Conservation (phyloP, 345 rosid genomes). For the Garcia nutans region DNA sequence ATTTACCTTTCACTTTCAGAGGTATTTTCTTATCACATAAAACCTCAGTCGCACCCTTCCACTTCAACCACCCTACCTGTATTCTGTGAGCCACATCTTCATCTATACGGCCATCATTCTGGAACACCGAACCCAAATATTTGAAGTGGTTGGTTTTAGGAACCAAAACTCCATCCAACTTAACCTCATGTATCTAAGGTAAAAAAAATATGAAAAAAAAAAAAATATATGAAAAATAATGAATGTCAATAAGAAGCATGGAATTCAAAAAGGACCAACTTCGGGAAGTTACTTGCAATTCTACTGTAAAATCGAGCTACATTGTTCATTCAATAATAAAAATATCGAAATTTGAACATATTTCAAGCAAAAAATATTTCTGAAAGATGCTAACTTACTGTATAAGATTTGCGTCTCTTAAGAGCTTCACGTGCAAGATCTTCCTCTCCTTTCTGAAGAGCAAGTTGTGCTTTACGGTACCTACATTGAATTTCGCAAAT, state of each 20-base stretch:
- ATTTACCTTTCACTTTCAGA: too few relatives aligned
- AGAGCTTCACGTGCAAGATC: slow-evolving; percentile 89
- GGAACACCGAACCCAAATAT: too few relatives aligned
- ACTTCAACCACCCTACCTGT: too few relatives aligned
- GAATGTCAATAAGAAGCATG: not conserved
- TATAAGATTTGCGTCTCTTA: slow-evolving; percentile 72
- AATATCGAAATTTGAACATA: not conserved
- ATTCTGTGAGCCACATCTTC: too few relatives aligned
- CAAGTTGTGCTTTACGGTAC: slow-evolving; percentile 78
- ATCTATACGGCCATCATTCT: too few relatives aligned
- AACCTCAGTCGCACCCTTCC: too few relatives aligned
- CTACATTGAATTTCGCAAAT: slow-evolving; percentile 30
- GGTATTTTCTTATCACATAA: too few relatives aligned
- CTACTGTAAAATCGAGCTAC: not conserved
- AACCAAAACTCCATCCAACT: too few relatives aligned
- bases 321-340: not conserved
- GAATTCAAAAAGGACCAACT: not conserved
- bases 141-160: too few relatives aligned
- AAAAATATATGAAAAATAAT: not conserved
- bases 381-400: slow-evolving; percentile 43
- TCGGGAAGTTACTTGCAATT: not conserved
- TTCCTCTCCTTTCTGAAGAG: slow-evolving; percentile 78
- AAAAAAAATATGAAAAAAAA: too few relatives aligned
- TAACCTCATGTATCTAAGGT: too few relatives aligned
- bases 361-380: not conserved